phyloP scores from a whole-genome alignment of 495 filamentous ascomycete genomes.

The Penicillium nucicola region DNA sequence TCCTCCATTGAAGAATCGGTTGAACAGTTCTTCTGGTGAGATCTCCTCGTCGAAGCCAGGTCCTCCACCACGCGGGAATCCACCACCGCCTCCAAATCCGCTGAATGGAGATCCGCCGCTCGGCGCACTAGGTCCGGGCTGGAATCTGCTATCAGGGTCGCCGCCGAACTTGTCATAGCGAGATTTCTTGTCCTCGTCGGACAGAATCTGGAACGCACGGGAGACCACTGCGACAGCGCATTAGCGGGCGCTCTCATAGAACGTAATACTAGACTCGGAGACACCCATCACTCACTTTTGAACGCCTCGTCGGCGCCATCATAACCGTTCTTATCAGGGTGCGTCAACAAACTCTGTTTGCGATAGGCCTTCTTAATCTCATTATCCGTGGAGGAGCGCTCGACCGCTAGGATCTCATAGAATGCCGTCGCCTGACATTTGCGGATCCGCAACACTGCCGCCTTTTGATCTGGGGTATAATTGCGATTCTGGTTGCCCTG shows the following conservation, averaged over 20 bases:
- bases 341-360: slow-evolving; percentile 86
- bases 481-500: slow-evolving; percentile 90
- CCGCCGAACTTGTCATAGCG: slow-evolving; percentile 85
- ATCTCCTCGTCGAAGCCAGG: slow-evolving; percentile 84
- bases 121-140: slow-evolving; percentile 46
- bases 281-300: slow-evolving; percentile 59
- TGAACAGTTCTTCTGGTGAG: slow-evolving; percentile 93
- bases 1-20: slow-evolving; percentile 81
- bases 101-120: slow-evolving; percentile 57
- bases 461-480: slow-evolving; percentile 85
- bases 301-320: slow-evolving; percentile 96
- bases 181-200: slow-evolving; percentile 86
- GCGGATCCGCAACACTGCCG: slow-evolving; percentile 82
- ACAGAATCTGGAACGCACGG: slow-evolving; percentile 88
- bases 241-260: slow-evolving; percentile 3
- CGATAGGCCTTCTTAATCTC: slow-evolving; percentile 98
- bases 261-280: not conserved
- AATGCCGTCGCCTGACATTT: slow-evolving; percentile 81
- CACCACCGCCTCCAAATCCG: slow-evolving; percentile 62
- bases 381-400: slow-evolving; percentile 67
- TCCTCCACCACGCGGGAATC: slow-evolving; percentile 50
- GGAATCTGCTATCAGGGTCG: slow-evolving; percentile 86
- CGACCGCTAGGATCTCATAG: slow-evolving; percentile 86
- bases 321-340: slow-evolving; percentile 99
- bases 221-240: slow-evolving; percentile 65